Evolutionary conservation across 495 filamentous ascomycete genomes (phyloP).

Genomic region (Lasiosphaeria hispida): DNA sequence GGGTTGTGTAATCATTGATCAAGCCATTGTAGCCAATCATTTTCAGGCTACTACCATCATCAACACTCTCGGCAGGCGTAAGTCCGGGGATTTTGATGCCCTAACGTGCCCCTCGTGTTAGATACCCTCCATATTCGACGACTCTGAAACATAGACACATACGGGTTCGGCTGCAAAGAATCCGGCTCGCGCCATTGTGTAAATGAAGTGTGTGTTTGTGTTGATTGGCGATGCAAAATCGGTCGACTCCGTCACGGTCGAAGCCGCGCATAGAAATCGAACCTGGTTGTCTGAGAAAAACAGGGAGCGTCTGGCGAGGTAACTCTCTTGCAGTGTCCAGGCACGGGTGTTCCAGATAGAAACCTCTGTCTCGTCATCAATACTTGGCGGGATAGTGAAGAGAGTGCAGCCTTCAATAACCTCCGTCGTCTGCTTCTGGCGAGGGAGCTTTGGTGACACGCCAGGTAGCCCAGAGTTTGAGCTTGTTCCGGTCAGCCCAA

Average conservation of each 20-base stretch:
- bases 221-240: background rate
- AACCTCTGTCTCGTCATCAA: background rate
- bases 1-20: constrained; percentile 12
- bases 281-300: constrained; percentile 14
- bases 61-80: too few relatives aligned
- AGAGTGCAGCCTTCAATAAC: constrained; percentile 10
- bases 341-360: constrained; percentile 16
- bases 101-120: too few relatives aligned
- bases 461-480: constrained; percentile 20
- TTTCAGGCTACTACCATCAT: background rate
- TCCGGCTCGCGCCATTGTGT: constrained; percentile 3
- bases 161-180: constrained; percentile 2
- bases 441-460: background rate
- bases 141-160: too few relatives aligned
- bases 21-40: constrained; percentile 4
- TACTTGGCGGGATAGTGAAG: constrained; percentile 14
- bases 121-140: too few relatives aligned
- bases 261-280: constrained; percentile 8
- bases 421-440: constrained; percentile 10
- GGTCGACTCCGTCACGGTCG: background rate
- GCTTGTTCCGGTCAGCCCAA: constrained; percentile 5
- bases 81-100: too few relatives aligned
- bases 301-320: constrained; percentile 15
- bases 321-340: constrained; percentile 22
- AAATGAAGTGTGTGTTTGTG: constrained; percentile 11